These are phyloP conservation scores for Pseudogymnoascus sp. DNA, from an alignment of 2,329 filamentous ascomycete genomes.

Conservation along the genomic window DNA sequence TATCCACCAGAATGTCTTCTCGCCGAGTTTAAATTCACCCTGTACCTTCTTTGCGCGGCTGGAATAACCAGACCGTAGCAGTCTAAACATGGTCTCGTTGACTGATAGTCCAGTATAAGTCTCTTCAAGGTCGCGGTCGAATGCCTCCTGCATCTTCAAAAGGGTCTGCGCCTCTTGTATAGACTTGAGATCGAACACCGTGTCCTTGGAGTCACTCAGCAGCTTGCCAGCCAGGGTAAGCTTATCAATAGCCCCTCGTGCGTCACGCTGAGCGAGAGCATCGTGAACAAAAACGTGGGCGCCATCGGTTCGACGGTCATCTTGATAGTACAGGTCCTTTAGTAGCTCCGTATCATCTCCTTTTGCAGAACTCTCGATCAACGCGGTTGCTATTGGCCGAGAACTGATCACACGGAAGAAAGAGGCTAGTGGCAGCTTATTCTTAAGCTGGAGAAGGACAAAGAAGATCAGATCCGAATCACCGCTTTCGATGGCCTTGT, in stretches of 20 bases:
- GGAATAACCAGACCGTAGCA: constrained; percentile 72
- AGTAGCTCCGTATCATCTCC: constrained; percentile 70
- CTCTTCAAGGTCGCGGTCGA: constrained; percentile 75
- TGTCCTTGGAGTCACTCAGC: constrained; percentile 75
- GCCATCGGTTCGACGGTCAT: constrained; percentile 82
- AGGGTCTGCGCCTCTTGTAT: constrained; percentile 75
- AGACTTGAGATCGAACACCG: constrained; percentile 61
- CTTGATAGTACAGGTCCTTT: constrained; percentile 96
- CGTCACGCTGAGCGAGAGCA: constrained; percentile 64
- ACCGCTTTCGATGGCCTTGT: constrained; percentile 93
- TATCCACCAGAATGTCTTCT: constrained; percentile 85
- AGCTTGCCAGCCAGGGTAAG: constrained; percentile 78
- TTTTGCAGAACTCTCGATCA: constrained; percentile 79
- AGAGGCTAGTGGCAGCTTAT: constrained; percentile 77
- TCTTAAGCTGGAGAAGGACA: constrained; percentile 79
- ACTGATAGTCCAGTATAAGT: constrained; percentile 76
- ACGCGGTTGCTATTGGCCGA: constrained; percentile 74
- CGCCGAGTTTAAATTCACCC: constrained; percentile 84
- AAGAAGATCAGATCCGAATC: constrained; percentile 90
- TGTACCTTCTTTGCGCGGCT: constrained; percentile 83
- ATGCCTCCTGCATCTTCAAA: constrained; percentile 74
- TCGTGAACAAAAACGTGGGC: constrained; percentile 82
- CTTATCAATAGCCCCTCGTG: constrained; percentile 70
- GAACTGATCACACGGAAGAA: constrained; percentile 91
- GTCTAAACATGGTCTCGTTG: constrained; percentile 85